phyloP scores from a whole-genome alignment of 2,329 filamentous ascomycete genomes.

The Aspergillus tanneri region DNA sequence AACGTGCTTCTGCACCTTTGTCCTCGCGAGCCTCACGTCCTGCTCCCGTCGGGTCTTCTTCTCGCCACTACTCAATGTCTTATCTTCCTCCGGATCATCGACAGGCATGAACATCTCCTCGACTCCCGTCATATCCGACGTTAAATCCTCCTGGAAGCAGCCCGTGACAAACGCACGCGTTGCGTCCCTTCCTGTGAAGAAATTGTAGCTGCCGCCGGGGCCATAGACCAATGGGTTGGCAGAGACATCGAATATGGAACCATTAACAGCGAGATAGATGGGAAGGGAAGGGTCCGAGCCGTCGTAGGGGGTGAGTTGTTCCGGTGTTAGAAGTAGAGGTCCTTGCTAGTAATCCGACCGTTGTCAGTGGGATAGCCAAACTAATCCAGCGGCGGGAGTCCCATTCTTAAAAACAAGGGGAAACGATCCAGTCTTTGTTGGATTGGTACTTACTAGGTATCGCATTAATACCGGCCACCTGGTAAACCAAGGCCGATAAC shows the following conservation, averaged over 20 bases:
- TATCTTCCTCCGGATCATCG: slow-evolving; percentile 55
- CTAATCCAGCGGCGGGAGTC: too few relatives aligned
- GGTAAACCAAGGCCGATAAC: slow-evolving; percentile 63
- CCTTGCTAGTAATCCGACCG: slow-evolving; percentile 39
- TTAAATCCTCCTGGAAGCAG: slow-evolving; percentile 84
- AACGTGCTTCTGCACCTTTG: slow-evolving; percentile 66
- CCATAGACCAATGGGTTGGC: slow-evolving; percentile 63
- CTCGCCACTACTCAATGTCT: slow-evolving; percentile 36
- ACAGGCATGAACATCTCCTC: slow-evolving; percentile 79
- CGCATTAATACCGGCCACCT: slow-evolving; percentile 58
- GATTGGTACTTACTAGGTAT: slow-evolving; percentile 51
- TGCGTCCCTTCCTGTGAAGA: slow-evolving; percentile 84
- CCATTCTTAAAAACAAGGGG: too few relatives aligned
- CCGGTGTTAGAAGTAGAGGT: slow-evolving; percentile 70
- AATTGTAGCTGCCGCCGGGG: slow-evolving; percentile 79
- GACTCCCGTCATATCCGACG: slow-evolving; percentile 78
- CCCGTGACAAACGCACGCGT: slow-evolving; percentile 87
- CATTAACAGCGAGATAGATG: slow-evolving; percentile 82
- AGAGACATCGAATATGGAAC: slow-evolving; percentile 65
- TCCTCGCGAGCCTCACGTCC: slow-evolving; percentile 65
- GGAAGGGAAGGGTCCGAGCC: slow-evolving; percentile 73
- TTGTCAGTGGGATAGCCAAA: too few relatives aligned
- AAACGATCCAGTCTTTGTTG: neutral
- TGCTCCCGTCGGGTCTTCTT: slow-evolving; percentile 56
- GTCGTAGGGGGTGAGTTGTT: slow-evolving; percentile 71